Base-by-base conservation (phyloP, 2,329 filamentous ascomycete genomes). In the Ustulina deusta region DNA sequence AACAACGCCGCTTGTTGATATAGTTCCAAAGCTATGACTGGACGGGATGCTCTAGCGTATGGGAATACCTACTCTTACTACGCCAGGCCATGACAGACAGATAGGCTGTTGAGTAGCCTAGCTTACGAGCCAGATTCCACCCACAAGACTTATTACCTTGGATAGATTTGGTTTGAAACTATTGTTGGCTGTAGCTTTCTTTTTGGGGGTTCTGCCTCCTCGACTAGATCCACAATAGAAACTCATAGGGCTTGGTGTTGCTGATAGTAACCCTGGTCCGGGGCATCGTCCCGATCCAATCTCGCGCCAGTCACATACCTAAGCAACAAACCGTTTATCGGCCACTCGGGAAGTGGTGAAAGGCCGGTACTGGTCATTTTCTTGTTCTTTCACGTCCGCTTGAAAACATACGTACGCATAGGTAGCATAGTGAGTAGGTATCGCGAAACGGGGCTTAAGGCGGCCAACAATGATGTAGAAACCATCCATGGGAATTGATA, bases 201-300 rank as follows among this genome's bases (percentile, higher is more conserved):
- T 29, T 60, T 25, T 32, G 6, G 49, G 61, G 20, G 22, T 49
- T 48, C 40, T 52, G n/a, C 42, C 34, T 40, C 46, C 42, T 52
- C n/a, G 51, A 22, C 25, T 27, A 25, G 57, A 54, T 68, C 61
- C 66, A 61, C 61, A 65, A n/a, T 32, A 38, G 46, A 44, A 62
- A 32, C 51, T 34, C 38, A 48, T 58, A 61, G 38, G 57, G 51
- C 49, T 61, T 64, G 65, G 61, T 60, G 48, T 49, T 68, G 65
- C 61, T 68, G 61, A 61, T 61, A 55, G 61, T 34, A 32, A 61
- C 29, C 61, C 57, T 36, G 20, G 36, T 20, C 29, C n/a, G 42
- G 34, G 25, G 42, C 25, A 61, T 42, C 48, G 25, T 48, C 27
- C 42, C 44, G 44, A 49, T 36, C 27, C 42, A 49, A 59, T 48